phyloP scores from a whole-genome alignment of 805 yeast species.

The Sungouiozyma ichnusensis region DNA sequence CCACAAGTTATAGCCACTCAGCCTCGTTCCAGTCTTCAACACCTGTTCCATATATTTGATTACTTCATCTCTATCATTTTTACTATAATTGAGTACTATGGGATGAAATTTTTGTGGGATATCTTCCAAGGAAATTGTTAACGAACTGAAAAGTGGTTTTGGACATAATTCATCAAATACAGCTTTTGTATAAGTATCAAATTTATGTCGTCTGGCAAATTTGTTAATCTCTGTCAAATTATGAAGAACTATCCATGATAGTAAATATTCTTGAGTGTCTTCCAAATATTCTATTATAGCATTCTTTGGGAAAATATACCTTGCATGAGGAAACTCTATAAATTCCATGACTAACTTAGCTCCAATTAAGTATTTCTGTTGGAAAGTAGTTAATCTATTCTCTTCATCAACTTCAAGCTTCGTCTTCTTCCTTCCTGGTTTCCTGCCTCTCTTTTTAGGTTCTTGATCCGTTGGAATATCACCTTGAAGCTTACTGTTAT shows the following conservation, averaged over 20 bases:
- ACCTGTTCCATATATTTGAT: slow-evolving; percentile 51
- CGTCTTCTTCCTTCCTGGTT: slow-evolving; percentile 5
- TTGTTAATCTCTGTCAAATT: slow-evolving; percentile 21
- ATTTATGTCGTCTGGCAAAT: slow-evolving; percentile 14
- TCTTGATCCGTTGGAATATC: not conserved
- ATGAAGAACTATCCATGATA: slow-evolving; percentile 29
- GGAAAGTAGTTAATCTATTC: slow-evolving; percentile 55
- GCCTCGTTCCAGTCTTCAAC: slow-evolving; percentile 47
- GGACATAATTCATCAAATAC: slow-evolving; percentile 30
- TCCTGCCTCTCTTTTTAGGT: not conserved
- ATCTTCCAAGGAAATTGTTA: slow-evolving; percentile 55
- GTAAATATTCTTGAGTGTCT: slow-evolving; percentile 18
- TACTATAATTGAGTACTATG: slow-evolving; percentile 50
- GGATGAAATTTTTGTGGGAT: slow-evolving; percentile 58
- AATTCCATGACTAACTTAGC: slow-evolving; percentile 81
- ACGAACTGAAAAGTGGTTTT: slow-evolving; percentile 40
- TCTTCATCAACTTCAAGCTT: slow-evolving; percentile 32
- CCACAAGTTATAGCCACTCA: slow-evolving; percentile 63
- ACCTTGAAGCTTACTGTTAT: not conserved
- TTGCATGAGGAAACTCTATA: slow-evolving; percentile 62
- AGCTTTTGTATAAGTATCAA: slow-evolving; percentile 9
- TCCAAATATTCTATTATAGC: slow-evolving; percentile 51
- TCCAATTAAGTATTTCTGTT: slow-evolving; percentile 54
- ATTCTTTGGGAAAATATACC: slow-evolving; percentile 68
- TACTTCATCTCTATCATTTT: slow-evolving; percentile 46